Evolutionary conservation across 2,329 filamentous ascomycete species (phyloP), one percentile per base, ranked within the genome.

Genomic region (Cercospora citrullina): DNA sequence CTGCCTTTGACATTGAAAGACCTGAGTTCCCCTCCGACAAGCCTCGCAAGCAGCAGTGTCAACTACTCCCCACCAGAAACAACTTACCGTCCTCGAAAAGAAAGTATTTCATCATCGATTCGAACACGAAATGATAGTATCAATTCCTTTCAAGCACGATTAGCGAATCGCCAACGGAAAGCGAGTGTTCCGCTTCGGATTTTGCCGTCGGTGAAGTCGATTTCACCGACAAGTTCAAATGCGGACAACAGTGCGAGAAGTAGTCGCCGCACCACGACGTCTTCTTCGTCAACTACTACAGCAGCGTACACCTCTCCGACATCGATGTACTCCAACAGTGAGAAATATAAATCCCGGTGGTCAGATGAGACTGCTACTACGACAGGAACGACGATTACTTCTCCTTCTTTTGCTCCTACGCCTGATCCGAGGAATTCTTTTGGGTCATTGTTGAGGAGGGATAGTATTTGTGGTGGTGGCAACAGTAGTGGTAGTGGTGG

Each of bases 81-180:
- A 1, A 69, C 71, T 31, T 74, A 75, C 67, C 71, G 72, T 1
- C 75, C 72, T 1, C 69, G 73, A 16, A 75, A 77, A 61, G 70
- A 74, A 51, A 74, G 70, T 63, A 58, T 74, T 7, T 67, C 73
- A n/a, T 68, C 63, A 53, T 75, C 75, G 18, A 28, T 72, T 18
- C 71, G 73, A 18, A 74, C 72, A 33, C 68, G 75, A 30, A 74
- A 73, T 64, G 73, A 75, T 60, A 76, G 74, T 71, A 65, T 72
- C 51, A 72, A 58, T 64, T 72, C 71, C 4, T 72, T 69, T 55
- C 72, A 68, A 28, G 60, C 60, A 51, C 36, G 64, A 58, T 57
- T 65, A 9, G 26, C 64, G 10, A 60, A 64, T 5, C 23, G 48
- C 21, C 57, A 64, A 48, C 62, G 66, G 55, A 51, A 48, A n/a